A percentile compares a stretch with the other conserved stretches of the same genome.
Conservation (phyloP, 805 yeast species). For the Hanseniaspora guilliermondii region DNA sequence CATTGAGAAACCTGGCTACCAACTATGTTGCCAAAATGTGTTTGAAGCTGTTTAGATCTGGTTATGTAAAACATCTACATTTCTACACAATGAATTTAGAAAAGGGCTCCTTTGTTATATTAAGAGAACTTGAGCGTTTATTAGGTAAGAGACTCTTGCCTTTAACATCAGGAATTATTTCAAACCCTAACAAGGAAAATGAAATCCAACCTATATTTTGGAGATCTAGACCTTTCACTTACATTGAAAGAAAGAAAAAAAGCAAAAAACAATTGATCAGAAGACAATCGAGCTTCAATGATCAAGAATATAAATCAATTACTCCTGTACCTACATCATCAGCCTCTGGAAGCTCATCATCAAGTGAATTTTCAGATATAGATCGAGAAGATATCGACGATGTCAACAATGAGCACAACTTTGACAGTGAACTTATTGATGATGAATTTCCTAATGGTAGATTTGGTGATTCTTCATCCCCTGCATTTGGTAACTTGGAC, state of each 20-base stretch:
- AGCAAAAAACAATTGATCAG: slow-evolving; percentile 30
- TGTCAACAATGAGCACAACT: slow-evolving; percentile 7
- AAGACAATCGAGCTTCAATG: neutral
- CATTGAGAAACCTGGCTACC: slow-evolving; percentile 77
- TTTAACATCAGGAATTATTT: neutral
- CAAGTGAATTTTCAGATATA: slow-evolving; percentile 6
- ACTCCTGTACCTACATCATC: neutral
- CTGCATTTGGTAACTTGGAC: slow-evolving; percentile 88
- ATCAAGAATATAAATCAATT: neutral
- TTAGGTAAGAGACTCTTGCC: slow-evolving; percentile 10
- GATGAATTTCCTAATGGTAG: slow-evolving; percentile 98
- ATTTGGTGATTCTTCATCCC: slow-evolving; percentile 97
- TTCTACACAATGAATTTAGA: slow-evolving; percentile 97
- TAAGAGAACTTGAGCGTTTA: slow-evolving; percentile 48
- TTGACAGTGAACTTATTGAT: slow-evolving; percentile 26
- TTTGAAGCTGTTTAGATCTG: slow-evolving; percentile 51
- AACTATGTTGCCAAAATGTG: slow-evolving; percentile 78
- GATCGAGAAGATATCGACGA: neutral
- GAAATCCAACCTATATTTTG: slow-evolving; percentile 91
- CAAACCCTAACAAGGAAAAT: slow-evolving; percentile 49
- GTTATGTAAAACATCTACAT: slow-evolving; percentile 73
- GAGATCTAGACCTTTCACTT: slow-evolving; percentile 85
- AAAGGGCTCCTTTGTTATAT: slow-evolving; percentile 74
- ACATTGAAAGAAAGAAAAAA: slow-evolving; percentile 74
- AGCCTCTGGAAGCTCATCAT: neutral